Percentiles rank a stretch among this genome's conserved stretches.
phyloP scores from a whole-genome alignment of 495 filamentous ascomycete genomes.

The Podospora didyma region DNA sequence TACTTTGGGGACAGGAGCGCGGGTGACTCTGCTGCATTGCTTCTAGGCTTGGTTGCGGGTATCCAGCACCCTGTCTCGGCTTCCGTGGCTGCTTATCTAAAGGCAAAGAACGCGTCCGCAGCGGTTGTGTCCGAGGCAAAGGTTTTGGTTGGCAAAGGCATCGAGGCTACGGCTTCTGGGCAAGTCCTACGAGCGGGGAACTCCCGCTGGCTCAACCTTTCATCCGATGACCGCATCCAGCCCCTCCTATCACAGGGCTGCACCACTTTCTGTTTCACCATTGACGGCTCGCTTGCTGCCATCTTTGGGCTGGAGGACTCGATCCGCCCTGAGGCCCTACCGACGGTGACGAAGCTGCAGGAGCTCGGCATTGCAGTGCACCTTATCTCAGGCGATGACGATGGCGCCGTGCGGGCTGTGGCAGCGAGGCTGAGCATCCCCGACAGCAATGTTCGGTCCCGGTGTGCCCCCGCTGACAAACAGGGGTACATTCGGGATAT shows the following conservation, averaged over 20 bases:
- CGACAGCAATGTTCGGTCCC: conserved; percentile 38
- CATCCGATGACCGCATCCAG: conserved; percentile 37
- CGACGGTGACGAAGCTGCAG: conserved; percentile 47
- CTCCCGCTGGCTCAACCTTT: conserved; percentile 54
- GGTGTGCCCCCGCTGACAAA: conserved; percentile 60
- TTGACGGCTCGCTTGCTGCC: conserved; percentile 46
- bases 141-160: conserved; percentile 46
- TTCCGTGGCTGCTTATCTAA: conserved; percentile 52
- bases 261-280: conserved; percentile 61
- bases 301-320: conserved; percentile 58
- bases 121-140: conserved; percentile 36
- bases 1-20: conserved; percentile 19
- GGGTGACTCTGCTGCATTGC: conserved; percentile 16
- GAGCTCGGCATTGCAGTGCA: conserved; percentile 55
- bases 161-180: conserved; percentile 23
- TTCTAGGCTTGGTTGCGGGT: conserved; percentile 38
- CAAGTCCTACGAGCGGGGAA: conserved; percentile 54
- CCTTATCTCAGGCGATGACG: conserved; percentile 69
- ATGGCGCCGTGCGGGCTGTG: conserved; percentile 51
- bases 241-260: conserved; percentile 41
- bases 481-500: conserved; percentile 53
- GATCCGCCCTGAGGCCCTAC: conserved; percentile 53
- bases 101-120: conserved; percentile 24
- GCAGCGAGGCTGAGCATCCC: conserved; percentile 54
- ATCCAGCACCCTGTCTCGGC: conserved; percentile 68